Percentiles rank a stretch among this genome's conserved stretches.
These are phyloP conservation scores for Alternaria conjuncta DNA, from an alignment of 2,329 filamentous ascomycete species.

Conservation along the genomic window DNA sequence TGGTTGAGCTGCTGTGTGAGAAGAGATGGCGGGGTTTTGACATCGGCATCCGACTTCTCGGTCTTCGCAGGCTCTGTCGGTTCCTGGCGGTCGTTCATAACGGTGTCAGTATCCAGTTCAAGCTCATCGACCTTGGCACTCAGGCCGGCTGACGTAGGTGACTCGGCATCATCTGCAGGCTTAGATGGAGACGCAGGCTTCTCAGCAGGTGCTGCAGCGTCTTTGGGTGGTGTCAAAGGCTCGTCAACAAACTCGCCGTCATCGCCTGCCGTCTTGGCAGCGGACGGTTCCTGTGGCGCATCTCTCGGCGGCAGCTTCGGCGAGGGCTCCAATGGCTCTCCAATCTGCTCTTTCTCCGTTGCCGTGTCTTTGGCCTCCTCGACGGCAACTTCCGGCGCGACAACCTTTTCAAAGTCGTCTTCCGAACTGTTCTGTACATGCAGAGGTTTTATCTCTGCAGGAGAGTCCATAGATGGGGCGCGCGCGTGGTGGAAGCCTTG, in stretches of 20 bases:
- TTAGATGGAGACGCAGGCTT: conserved; percentile 28
- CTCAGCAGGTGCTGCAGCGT: conserved; percentile 25
- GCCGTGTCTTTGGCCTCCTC: conserved; percentile 62
- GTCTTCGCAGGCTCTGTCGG: conserved; percentile 20
- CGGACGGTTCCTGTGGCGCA: conserved; percentile 28
- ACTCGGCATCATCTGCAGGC: conserved; percentile 43
- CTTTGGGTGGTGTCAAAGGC: conserved; percentile 67
- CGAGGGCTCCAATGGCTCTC: conserved; percentile 46
- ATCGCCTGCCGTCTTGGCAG: conserved; percentile 29
- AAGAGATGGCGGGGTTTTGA: conserved; percentile 47
- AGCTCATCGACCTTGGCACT: conserved; percentile 64
- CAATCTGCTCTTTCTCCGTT: conserved; percentile 58
- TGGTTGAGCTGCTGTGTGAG: conserved; percentile 52
- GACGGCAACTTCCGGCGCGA: conserved; percentile 70
- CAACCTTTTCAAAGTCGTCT: conserved; percentile 93
- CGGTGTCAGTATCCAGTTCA: conserved; percentile 64
- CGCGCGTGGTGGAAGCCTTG: conserved; percentile 60
- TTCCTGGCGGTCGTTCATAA: conserved; percentile 51
- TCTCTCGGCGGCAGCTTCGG: conserved; percentile 54
- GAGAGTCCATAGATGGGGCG: conserved; percentile 57
- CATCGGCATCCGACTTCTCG: conserved; percentile 31
- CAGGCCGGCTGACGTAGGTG: conserved; percentile 61
- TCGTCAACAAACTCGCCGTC: conserved; percentile 81
- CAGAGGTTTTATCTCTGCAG: conserved; percentile 72
- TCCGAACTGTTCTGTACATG: conserved; percentile 84